Percentiles rank a stretch among this genome's conserved stretches.
Conservation (phyloP, 192 early-diverging fungal species). For the Backusella mclennaniae region DNA sequence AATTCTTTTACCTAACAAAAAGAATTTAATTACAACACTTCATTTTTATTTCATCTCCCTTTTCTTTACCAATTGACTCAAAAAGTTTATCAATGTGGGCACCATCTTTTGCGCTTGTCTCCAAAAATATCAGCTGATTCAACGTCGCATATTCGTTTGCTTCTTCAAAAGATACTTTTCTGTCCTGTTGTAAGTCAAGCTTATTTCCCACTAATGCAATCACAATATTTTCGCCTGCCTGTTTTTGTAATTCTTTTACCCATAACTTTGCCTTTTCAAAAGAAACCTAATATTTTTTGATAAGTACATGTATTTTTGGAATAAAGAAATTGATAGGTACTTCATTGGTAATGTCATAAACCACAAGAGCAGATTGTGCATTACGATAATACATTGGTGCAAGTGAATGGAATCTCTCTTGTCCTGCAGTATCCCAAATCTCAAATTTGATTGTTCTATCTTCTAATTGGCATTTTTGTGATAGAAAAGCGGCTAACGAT, state of each 20-base stretch:
- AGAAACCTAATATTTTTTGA: conserved; percentile 51
- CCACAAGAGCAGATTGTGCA: conserved; percentile 95
- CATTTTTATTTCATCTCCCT: background rate
- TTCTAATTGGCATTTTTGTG: conserved; percentile 95
- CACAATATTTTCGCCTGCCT: conserved; percentile 96
- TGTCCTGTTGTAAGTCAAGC: conserved; percentile 68
- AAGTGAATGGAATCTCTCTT: conserved; percentile 95
- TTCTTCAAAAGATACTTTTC: conserved; percentile 47
- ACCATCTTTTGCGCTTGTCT: conserved; percentile 91
- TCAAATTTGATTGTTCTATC: conserved; percentile 83
- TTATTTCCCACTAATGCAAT: conserved; percentile 99
- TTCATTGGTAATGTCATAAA: conserved; percentile 90
- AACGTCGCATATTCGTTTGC: conserved; percentile 56
- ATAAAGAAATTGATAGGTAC: conserved; percentile 34
- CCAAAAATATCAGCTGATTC: conserved; percentile 83
- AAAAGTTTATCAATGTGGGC: conserved; percentile 90
- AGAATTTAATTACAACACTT: background rate
- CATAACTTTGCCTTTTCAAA: conserved; percentile 96
- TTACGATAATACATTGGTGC: conserved; percentile 97
- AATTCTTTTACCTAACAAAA: background rate
- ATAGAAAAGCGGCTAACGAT: conserved; percentile 73
- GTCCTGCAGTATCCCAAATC: conserved; percentile 93
- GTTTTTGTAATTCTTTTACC: conserved; percentile 98
- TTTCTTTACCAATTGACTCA: conserved; percentile 66
- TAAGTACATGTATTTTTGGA: background rate